Conservation (phyloP, 169 alveolate species). For the Cryptosporidium sp. region DNA sequence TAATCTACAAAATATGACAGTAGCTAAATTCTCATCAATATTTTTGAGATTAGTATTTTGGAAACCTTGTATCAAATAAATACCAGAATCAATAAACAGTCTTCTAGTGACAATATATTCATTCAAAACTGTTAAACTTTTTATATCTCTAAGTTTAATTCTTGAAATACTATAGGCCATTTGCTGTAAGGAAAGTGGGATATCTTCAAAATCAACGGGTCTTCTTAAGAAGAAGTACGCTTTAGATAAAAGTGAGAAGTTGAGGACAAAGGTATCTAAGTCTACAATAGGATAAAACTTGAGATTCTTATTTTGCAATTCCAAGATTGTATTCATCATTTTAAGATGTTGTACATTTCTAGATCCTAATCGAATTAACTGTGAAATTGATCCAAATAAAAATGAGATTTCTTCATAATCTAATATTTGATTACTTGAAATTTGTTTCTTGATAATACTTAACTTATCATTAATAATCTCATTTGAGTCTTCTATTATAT, state of each 20-base stretch:
- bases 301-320: background rate
- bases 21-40: background rate
- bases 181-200: slow-evolving; percentile 42
- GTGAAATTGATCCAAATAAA: slow-evolving; percentile 45
- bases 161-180: slow-evolving; percentile 43
- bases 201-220: slow-evolving; percentile 40
- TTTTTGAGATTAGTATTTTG: background rate
- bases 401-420: slow-evolving; percentile 22
- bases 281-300: background rate
- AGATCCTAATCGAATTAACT: slow-evolving; percentile 12
- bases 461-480: slow-evolving; percentile 41
- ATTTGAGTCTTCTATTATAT: slow-evolving; percentile 45
- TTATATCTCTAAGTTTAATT: slow-evolving; percentile 11
- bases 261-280: slow-evolving; percentile 29
- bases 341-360: slow-evolving; percentile 26
- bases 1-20: slow-evolving; percentile 29
- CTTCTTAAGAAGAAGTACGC: slow-evolving; percentile 41
- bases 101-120: slow-evolving; percentile 45
- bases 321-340: slow-evolving; percentile 7
- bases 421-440: background rate
- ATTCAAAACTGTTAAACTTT: slow-evolving; percentile 1
- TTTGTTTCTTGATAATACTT: slow-evolving; percentile 21
- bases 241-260: slow-evolving; percentile 30
- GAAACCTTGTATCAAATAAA: slow-evolving; percentile 39
- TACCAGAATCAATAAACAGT: slow-evolving; percentile 26